Percentiles rank a stretch among this genome's conserved stretches.
Conservation (phyloP, 257 asterid species). For the Thymus quinquecostatus region DNA sequence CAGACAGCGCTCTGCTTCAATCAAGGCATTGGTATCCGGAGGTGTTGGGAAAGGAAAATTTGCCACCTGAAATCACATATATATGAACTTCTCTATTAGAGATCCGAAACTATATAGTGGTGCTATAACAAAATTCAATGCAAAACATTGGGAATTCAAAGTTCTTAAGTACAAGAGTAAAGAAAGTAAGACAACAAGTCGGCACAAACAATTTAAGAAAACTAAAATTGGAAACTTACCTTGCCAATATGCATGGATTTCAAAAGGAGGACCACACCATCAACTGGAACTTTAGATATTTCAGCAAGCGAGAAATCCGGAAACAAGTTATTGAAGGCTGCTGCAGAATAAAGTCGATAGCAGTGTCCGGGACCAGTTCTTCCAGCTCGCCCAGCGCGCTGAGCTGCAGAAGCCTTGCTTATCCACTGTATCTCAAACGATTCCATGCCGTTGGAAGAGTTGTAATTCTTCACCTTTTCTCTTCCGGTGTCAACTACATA, state of each 20-base stretch:
- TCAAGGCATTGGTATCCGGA: conserved; percentile 70
- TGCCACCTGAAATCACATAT: conserved; percentile 61
- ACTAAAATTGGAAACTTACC: conserved; percentile 42
- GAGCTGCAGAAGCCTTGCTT: conserved; percentile 96
- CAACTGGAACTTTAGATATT: conserved; percentile 87
- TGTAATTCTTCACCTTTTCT: conserved; percentile 82
- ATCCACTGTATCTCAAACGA: conserved; percentile 87
- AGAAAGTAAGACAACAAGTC: conserved; percentile 7
- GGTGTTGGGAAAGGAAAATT: conserved; percentile 97
- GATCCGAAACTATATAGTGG: neutral
- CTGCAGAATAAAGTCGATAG: conserved; percentile 92
- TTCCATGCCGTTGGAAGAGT: conserved; percentile 83
- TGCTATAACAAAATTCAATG: neutral
- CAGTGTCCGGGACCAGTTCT: conserved; percentile 98
- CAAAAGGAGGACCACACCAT: conserved; percentile 94
- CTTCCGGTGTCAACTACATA: conserved; percentile 96
- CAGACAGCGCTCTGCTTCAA: conserved; percentile 85
- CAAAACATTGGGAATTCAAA: neutral
- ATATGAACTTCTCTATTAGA: conserved; percentile 16
- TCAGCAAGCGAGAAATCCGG: conserved; percentile 78
- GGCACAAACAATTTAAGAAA: neutral
- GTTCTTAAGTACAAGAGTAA: neutral
- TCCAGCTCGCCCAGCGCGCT: conserved; percentile 98
- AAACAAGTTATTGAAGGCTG: conserved; percentile 71
- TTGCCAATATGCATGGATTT: conserved; percentile 90